phyloP scores from a whole-genome alignment of 768 basidiomycete genomes.

The Rhodotorula kratochvilovae region DNA sequence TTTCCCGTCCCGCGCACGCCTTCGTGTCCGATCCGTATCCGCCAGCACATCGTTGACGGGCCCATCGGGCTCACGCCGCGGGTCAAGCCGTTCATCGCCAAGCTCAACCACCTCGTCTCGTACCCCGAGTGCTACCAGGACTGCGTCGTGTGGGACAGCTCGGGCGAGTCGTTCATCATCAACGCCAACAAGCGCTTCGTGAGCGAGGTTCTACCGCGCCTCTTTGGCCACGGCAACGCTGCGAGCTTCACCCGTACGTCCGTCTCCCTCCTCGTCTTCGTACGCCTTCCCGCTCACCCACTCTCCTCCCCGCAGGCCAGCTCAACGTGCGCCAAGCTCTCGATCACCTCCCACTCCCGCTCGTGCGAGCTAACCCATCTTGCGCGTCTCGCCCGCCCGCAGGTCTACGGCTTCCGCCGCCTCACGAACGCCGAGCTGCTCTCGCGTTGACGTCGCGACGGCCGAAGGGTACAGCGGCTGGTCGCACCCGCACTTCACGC shows the following conservation, averaged over 20 bases:
- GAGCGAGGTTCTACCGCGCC: background rate
- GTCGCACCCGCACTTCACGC: conserved; percentile 8
- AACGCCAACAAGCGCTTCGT: background rate
- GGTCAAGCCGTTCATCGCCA: conserved; percentile 18
- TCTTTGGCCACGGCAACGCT: background rate
- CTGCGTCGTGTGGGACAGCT: background rate
- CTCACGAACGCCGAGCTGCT: conserved; percentile 6
- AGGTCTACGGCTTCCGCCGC: conserved; percentile 31
- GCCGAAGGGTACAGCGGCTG: conserved; percentile 7
- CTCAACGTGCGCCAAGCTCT: conserved; percentile 12
- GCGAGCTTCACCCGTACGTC: conserved; percentile 9
- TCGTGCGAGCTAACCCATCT: too few species aligned
- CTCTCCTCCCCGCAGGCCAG: background rate
- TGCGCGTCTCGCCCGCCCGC: background rate
- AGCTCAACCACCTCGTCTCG: background rate
- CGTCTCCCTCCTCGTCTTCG: background rate
- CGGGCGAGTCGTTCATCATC: conserved; percentile 11
- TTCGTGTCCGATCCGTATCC: background rate
- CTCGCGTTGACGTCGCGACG: background rate
- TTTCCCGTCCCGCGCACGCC: background rate
- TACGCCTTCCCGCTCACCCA: accelerated
- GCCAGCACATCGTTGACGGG: background rate
- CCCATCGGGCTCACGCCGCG: background rate
- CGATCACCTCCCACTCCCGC: too few species aligned
- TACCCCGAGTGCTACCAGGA: background rate